Base-by-base conservation (phyloP, 495 filamentous ascomycete genomes). In the Penicillium bovifimosum region DNA sequence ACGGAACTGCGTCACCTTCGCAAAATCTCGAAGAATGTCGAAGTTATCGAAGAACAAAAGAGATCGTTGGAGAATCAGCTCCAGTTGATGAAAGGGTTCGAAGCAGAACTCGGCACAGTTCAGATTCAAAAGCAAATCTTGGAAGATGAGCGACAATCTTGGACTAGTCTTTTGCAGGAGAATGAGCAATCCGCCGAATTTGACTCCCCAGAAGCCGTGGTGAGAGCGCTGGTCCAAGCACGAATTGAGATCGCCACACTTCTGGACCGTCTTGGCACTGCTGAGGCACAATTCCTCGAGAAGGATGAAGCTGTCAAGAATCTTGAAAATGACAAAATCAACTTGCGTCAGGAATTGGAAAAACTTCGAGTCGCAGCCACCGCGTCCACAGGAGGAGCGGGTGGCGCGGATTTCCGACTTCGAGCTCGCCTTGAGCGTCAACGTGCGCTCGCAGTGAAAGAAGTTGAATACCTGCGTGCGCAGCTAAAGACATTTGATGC, bases 41-140 rank as follows among this genome's bases (percentile, higher is more conserved):
- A 96, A 55, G 79, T 97, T n/a, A 85, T 96, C 0, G 91, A 97
- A 59, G 93, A 99, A 62, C 89, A 99, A 72, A 97, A 97, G 73
- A 79, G 86, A 54, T 80, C 82, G 0, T 73, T 99, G 46, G 86
- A 96, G 64, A 81, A 81, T 43, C 87, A 82, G 57, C 57, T 99
- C 26, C 81, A 87, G 53, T 70, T 86, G 24, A 85, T 93, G 76
- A 82, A 88, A 53, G 79, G 82, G 18, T 59, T 96, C 10, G 80
- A 88, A 50, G 75, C 81, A 14, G 85, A 96, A 59, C 76, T 96
- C 18, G 76, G 80, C 27, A 91, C 95, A 56, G 78, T 85, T 14
- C 79, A 87, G 56, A 76, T 93, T 32, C 90, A 93, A 56, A 84
- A 88, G 18, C 89, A 93, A 56, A 77, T 91, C 5, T 70, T 97